Evolutionary conservation across 805 yeast species (phyloP).

Genomic region (Barnettozyma siamensis): DNA sequence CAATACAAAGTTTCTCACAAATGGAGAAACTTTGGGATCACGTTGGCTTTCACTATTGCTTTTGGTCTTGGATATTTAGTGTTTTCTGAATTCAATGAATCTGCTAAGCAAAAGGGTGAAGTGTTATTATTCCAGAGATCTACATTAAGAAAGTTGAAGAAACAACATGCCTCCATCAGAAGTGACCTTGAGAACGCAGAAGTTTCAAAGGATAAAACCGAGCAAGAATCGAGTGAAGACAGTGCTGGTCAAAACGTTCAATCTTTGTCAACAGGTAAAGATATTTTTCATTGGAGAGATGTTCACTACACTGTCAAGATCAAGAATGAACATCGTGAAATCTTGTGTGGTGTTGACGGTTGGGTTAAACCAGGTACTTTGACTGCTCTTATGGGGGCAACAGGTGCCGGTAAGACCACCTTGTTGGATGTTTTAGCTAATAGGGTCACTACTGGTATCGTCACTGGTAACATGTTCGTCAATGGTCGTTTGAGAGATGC

Average conservation of each 20-base stretch:
- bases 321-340: slow-evolving; percentile 52
- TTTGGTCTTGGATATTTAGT: slow-evolving; percentile 48
- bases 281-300: slow-evolving; percentile 73
- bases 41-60: slow-evolving; percentile 46
- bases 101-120: slow-evolving; percentile 69
- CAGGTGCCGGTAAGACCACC: slow-evolving; percentile 82
- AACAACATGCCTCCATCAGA: slow-evolving; percentile 29
- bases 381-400: slow-evolving; percentile 73
- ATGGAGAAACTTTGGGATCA: slow-evolving; percentile 65
- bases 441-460: slow-evolving; percentile 64
- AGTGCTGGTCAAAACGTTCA: slow-evolving; percentile 17
- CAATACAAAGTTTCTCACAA: slow-evolving; percentile 39
- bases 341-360: slow-evolving; percentile 64
- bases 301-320: slow-evolving; percentile 66
- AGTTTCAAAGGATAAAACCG: slow-evolving; percentile 22
- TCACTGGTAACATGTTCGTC: slow-evolving; percentile 63
- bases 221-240: slow-evolving; percentile 12
- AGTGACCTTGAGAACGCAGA: slow-evolving; percentile 9
- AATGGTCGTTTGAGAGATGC: slow-evolving; percentile 55
- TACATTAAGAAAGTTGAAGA: slow-evolving; percentile 41
- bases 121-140: slow-evolving; percentile 51
- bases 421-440: slow-evolving; percentile 65
- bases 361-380: slow-evolving; percentile 81
- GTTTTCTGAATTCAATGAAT: slow-evolving; percentile 51
- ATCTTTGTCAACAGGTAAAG: slow-evolving; percentile 32